Conservation (phyloP, 2,329 filamentous ascomycete genomes). For the Pestalotiopsis sp. region DNA sequence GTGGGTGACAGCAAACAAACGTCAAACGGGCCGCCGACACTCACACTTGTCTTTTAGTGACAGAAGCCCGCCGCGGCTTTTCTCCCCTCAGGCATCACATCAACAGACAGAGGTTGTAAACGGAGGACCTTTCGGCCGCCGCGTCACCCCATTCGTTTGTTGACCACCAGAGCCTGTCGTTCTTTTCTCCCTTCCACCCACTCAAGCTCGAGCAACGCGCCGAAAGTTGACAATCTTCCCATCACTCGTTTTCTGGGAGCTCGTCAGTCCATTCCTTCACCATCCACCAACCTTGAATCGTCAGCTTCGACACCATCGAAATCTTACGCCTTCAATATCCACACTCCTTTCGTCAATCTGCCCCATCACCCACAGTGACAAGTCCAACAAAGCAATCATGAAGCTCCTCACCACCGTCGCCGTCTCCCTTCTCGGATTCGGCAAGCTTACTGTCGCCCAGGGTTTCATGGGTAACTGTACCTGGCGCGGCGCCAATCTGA, state of each 20-base stretch:
- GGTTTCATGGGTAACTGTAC: constrained; percentile 38
- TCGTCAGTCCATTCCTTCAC: too few relatives aligned
- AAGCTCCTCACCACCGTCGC: constrained; percentile 16
- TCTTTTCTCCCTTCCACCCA: too few relatives aligned
- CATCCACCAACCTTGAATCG: too few relatives aligned
- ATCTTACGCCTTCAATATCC: too few relatives aligned
- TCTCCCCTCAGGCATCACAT: neutral
- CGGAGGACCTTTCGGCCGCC: too few relatives aligned
- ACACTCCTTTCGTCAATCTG: neutral
- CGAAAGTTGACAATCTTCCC: too few relatives aligned
- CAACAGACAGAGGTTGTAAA: neutral
- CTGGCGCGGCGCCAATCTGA: constrained; percentile 36
- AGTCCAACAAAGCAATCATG: neutral
- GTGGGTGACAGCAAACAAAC: neutral
- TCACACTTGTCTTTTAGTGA: neutral
- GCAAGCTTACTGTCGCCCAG: constrained; percentile 34
- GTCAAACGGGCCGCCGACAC: neutral
- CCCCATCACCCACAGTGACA: neutral
- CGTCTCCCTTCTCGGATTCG: constrained; percentile 15
- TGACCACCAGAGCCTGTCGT: too few relatives aligned
- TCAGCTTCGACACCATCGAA: too few relatives aligned
- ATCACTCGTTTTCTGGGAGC: too few relatives aligned
- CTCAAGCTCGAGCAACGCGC: too few relatives aligned
- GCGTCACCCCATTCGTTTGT: too few relatives aligned
- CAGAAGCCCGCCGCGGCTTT: neutral